phyloP scores from a whole-genome alignment of 1,139 yeast genomes.

The Saccharomyces hybrid region DNA sequence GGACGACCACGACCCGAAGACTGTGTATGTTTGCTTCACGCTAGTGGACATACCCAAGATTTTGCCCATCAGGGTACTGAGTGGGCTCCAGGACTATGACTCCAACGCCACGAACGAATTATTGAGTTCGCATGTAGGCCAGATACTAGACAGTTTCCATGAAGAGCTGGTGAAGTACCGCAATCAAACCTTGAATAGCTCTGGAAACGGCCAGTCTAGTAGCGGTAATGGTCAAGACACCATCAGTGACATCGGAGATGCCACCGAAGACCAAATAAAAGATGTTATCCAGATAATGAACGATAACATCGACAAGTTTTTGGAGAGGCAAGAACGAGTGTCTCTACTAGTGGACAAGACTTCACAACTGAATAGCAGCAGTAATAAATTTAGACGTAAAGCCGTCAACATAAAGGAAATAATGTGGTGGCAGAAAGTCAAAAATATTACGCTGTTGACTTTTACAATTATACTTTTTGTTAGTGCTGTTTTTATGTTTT shows the following conservation, averaged over 20 bases:
- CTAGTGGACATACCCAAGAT: constrained; percentile 25
- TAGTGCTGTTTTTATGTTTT: constrained; percentile 20
- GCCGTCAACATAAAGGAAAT: constrained; percentile 57
- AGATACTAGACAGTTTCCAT: constrained; percentile 27
- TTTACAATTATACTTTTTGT: constrained; percentile 19
- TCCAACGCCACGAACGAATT: constrained; percentile 13
- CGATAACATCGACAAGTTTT: constrained; percentile 58
- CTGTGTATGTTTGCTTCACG: constrained; percentile 25
- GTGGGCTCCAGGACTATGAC: constrained; percentile 24
- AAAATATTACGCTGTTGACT: constrained; percentile 18
- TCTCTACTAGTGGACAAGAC: constrained; percentile 73
- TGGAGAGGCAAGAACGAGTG: constrained; percentile 76
- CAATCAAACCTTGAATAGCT: constrained; percentile 11
- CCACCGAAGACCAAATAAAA: constrained; percentile 28
- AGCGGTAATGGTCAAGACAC: not conserved
- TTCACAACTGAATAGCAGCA: constrained; percentile 58
- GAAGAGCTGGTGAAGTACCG: constrained; percentile 25
- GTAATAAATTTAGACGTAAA: constrained; percentile 64
- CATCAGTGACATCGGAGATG: constrained; percentile 11
- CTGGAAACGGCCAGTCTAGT: not conserved
- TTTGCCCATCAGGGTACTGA: constrained; percentile 26
- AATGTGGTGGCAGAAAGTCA: constrained; percentile 53
- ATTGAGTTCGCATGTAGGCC: constrained; percentile 18
- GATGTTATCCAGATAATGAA: constrained; percentile 46
- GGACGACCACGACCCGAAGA: constrained; percentile 11